Evolutionary conservation across 768 basidiomycete species (phyloP).

Genomic region (Arthromyces matolae): DNA sequence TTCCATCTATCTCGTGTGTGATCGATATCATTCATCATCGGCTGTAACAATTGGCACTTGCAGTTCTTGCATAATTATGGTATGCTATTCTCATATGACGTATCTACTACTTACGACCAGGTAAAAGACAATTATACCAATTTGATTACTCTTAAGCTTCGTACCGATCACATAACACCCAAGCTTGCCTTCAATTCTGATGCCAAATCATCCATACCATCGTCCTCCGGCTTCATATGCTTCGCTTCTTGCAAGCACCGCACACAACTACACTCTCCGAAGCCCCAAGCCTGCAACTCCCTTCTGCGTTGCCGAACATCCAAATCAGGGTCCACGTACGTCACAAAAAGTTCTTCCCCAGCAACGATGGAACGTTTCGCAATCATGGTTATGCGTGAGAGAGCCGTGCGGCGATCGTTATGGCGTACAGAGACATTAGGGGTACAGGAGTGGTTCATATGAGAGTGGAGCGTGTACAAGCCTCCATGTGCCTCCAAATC

Average conservation of each 20-base stretch:
- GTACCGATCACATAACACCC: conserved; percentile 40
- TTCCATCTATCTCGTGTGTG: too few relatives aligned
- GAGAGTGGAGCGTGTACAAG: conserved; percentile 80
- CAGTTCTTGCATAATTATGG: too few relatives aligned
- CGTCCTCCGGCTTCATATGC: conserved; percentile 29
- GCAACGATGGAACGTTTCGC: conserved; percentile 58
- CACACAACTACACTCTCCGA: conserved; percentile 64
- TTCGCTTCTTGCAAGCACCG: conserved; percentile 63
- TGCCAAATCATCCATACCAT: conserved; percentile 44
- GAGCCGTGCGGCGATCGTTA: conserved; percentile 61
- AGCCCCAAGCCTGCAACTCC: conserved; percentile 69
- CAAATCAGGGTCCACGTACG: conserved; percentile 73
- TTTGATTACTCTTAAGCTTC: neutral
- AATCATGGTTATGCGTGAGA: conserved; percentile 73
- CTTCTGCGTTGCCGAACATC: conserved; percentile 44
- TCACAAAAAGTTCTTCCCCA: conserved; percentile 74
- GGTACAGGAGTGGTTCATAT: conserved; percentile 80
- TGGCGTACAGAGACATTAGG: conserved; percentile 82
- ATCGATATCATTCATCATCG: too few relatives aligned
- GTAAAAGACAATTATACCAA: too few relatives aligned
- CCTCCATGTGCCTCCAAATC: conserved; percentile 87
- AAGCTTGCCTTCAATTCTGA: conserved; percentile 62
- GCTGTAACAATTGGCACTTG: too few relatives aligned
- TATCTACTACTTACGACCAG: too few relatives aligned
- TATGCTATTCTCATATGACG: too few relatives aligned